Percentiles rank a stretch among this genome's conserved stretches.
These are phyloP conservation scores for Osmozyma mogii DNA, from an alignment of 805 yeast species.

Conservation along the genomic window DNA sequence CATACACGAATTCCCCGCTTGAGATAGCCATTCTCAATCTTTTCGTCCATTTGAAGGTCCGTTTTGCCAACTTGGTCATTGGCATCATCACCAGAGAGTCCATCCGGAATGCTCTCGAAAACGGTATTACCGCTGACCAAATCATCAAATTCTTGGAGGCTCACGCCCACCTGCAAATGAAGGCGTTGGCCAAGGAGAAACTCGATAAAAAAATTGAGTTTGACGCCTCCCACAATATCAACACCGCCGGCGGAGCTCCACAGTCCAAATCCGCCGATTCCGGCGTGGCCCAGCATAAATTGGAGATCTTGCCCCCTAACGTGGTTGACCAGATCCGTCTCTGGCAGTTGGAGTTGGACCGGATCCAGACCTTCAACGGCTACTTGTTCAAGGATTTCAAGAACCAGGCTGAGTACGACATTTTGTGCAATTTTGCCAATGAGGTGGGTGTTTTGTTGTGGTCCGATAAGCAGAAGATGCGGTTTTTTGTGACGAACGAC, in stretches of 20 bases:
- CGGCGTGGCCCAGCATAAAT: conserved; percentile 36
- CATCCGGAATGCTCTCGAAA: conserved; percentile 69
- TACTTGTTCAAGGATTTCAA: conserved; percentile 82
- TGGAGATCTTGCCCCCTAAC: conserved; percentile 80
- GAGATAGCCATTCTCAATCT: conserved; percentile 89
- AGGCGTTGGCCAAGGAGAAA: conserved; percentile 60
- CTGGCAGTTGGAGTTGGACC: conserved; percentile 94
- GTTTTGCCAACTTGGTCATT: conserved; percentile 88
- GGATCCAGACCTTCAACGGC: conserved; percentile 83
- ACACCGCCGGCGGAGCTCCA: conserved; percentile 37
- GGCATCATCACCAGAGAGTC: conserved; percentile 93
- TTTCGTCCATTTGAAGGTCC: conserved; percentile 75
- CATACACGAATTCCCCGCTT: conserved; percentile 88
- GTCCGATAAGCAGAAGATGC: conserved; percentile 62
- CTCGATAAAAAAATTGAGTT: conserved; percentile 61
- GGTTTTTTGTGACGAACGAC: conserved; percentile 80
- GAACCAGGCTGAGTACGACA: conserved; percentile 66
- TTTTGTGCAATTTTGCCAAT: conserved; percentile 66
- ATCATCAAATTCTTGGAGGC: conserved; percentile 80
- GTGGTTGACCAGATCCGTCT: conserved; percentile 93
- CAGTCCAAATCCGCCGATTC: conserved; percentile 21
- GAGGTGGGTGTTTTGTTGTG: conserved; percentile 91
- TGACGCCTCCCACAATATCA: conserved; percentile 42
- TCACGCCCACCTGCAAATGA: conserved; percentile 93
- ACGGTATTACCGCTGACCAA: conserved; percentile 94